These are phyloP conservation scores for Thielaviopsis euricoi DNA, from an alignment of 2,329 filamentous ascomycete genomes.

Conservation along the genomic window DNA sequence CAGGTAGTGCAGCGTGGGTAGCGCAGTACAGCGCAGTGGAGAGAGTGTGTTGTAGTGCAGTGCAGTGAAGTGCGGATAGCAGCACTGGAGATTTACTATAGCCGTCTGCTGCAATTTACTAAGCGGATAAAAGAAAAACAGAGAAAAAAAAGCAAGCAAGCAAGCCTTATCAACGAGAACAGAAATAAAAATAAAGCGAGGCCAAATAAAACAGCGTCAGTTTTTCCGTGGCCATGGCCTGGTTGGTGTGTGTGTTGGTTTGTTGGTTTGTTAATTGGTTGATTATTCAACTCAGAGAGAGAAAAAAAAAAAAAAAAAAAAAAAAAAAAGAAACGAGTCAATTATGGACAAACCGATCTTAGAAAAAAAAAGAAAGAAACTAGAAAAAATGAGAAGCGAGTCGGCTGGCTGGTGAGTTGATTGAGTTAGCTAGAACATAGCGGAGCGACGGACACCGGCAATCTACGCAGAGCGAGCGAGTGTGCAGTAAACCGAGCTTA, in stretches of 20 bases:
- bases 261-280: too few species aligned
- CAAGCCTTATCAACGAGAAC: neutral
- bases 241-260: neutral
- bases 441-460: neutral
- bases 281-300: too few species aligned
- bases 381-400: neutral
- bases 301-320: neutral
- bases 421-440: neutral
- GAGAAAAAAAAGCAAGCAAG: too few species aligned
- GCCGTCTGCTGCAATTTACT: too few species aligned
- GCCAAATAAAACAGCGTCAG: neutral
- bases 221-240: neutral
- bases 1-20: too few species aligned
- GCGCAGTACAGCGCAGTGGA: too few species aligned
- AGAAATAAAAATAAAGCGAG: neutral
- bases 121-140: neutral
- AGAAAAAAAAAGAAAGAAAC: neutral
- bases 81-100: too few species aligned
- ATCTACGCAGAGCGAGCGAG: neutral
- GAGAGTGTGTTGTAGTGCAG: too few species aligned
- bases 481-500: neutral
- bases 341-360: neutral
- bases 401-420: too few species aligned
- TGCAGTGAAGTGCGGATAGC: too few species aligned
- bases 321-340: neutral